Percentiles rank a stretch among this genome's conserved stretches.
These are phyloP conservation scores for Mycena belliarum DNA, from an alignment of 768 basidiomycete genomes.

Conservation along the genomic window DNA sequence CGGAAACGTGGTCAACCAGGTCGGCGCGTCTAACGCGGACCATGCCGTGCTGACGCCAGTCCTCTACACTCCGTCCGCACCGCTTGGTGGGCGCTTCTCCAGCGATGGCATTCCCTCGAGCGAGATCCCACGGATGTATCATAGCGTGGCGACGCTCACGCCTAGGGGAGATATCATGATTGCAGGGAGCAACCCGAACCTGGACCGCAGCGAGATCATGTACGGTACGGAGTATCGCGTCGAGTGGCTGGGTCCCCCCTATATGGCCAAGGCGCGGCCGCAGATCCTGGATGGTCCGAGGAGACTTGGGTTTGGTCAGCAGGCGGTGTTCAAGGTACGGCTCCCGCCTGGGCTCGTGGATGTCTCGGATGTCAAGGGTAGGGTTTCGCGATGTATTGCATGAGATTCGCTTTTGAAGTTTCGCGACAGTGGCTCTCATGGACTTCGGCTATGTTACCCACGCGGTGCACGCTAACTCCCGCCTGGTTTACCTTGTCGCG, in stretches of 20 bases:
- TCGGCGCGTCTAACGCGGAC: conserved; percentile 79
- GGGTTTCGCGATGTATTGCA: conserved; percentile 13
- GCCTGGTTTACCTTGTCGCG: conserved; percentile 64
- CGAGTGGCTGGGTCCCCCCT: conserved; percentile 84
- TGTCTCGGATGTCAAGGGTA: conserved; percentile 51
- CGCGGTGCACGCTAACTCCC: conserved; percentile 71
- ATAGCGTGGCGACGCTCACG: conserved; percentile 80
- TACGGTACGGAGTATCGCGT: conserved; percentile 90
- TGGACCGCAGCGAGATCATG: conserved; percentile 69
- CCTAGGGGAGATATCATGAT: conserved; percentile 75
- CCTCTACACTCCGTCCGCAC: conserved; percentile 63
- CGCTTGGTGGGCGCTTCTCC: conserved; percentile 59
- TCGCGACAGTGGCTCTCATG: conserved; percentile 63
- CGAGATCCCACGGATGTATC: conserved; percentile 73
- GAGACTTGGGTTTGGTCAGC: conserved; percentile 47
- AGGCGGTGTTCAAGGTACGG: conserved; percentile 46
- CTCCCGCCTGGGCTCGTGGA: conserved; percentile 35
- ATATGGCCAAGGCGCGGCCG: conserved; percentile 67
- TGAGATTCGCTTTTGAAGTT: neutral
- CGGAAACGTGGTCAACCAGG: conserved; percentile 67
- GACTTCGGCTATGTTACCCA: conserved; percentile 85
- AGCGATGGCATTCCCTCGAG: conserved; percentile 59
- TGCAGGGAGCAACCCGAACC: conserved; percentile 82
- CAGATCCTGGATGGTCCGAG: conserved; percentile 37
- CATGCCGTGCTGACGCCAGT: conserved; percentile 68